These are phyloP conservation scores for Calycina marina DNA, from an alignment of 2,329 filamentous ascomycete species.

Conservation along the genomic window DNA sequence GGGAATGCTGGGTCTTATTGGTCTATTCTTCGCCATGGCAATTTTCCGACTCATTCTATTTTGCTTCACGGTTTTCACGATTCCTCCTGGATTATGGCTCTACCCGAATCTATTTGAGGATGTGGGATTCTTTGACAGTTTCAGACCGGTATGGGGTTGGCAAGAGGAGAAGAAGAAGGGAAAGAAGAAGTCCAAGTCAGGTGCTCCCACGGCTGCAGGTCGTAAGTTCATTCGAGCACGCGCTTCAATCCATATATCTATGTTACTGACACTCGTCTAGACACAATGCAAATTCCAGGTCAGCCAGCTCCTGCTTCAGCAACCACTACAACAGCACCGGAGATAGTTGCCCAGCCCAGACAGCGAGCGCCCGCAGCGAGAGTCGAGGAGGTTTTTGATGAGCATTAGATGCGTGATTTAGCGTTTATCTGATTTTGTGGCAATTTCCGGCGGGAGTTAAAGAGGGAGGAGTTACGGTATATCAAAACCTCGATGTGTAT, in stretches of 20 bases:
- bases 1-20: conserved; percentile 78
- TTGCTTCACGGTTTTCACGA: conserved; percentile 74
- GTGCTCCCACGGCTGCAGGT: conserved; percentile 18
- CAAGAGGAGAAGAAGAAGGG: conserved; percentile 46
- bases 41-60: conserved; percentile 95
- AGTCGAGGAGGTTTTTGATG: conserved; percentile 29
- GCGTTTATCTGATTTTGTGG: too few relatives aligned
- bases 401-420: conserved; percentile 18
- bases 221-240: too few relatives aligned
- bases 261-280: too few relatives aligned
- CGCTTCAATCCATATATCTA: too few relatives aligned
- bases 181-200: conserved; percentile 23
- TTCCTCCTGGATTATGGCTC: conserved; percentile 85
- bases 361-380: conserved; percentile 28
- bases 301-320: conserved; percentile 22
- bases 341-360: conserved; percentile 20
- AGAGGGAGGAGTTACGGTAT: too few relatives aligned
- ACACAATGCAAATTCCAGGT: too few relatives aligned
- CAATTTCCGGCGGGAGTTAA: too few relatives aligned
- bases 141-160: conserved; percentile 94
- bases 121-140: conserved; percentile 95
- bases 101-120: conserved; percentile 98
- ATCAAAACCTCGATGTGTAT: too few relatives aligned
- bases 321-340: conserved; percentile 25
- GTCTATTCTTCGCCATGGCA: conserved; percentile 92